Conservation (phyloP, 1,139 yeast genomes). For the Blastobotrys buckinghamii region DNA sequence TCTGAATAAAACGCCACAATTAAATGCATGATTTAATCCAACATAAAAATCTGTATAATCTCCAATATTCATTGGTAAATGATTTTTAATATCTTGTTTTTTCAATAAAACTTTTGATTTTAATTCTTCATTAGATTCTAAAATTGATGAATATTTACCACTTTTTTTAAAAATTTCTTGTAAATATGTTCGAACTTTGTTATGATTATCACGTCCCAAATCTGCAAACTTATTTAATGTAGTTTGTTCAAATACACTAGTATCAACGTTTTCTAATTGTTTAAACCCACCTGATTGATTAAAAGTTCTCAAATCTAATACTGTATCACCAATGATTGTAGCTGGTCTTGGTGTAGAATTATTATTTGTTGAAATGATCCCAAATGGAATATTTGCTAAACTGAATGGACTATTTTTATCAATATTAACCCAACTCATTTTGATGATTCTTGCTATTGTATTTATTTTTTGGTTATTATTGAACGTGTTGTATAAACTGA, state of each 20-base stretch:
- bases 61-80: conserved; percentile 23
- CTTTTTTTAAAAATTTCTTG: conserved; percentile 18
- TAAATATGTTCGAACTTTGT: conserved; percentile 18
- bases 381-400: conserved; percentile 22
- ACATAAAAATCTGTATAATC: conserved; percentile 28
- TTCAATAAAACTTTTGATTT: conserved; percentile 12
- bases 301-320: conserved; percentile 20
- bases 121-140: conserved; percentile 13
- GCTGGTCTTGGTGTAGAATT: conserved; percentile 18
- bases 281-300: conserved; percentile 17
- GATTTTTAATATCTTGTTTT: conserved; percentile 12
- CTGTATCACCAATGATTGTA: conserved; percentile 19
- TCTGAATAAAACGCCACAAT: conserved; percentile 25
- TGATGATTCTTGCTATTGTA: background rate
- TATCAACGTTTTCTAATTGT: conserved; percentile 5
- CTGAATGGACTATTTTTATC: conserved; percentile 20
- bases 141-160: conserved; percentile 17
- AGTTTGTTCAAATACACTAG: conserved; percentile 13
- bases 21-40: conserved; percentile 24
- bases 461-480: too few relatives aligned
- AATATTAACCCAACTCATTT: conserved; percentile 4
- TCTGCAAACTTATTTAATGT: conserved; percentile 23
- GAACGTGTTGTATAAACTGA: too few relatives aligned
- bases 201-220: conserved; percentile 20
- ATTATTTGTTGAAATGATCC: conserved; percentile 18